Percentiles rank a stretch among this genome's conserved stretches.
phyloP scores from a whole-genome alignment of 2,329 filamentous ascomycete species.

The Cadophora sp. region DNA sequence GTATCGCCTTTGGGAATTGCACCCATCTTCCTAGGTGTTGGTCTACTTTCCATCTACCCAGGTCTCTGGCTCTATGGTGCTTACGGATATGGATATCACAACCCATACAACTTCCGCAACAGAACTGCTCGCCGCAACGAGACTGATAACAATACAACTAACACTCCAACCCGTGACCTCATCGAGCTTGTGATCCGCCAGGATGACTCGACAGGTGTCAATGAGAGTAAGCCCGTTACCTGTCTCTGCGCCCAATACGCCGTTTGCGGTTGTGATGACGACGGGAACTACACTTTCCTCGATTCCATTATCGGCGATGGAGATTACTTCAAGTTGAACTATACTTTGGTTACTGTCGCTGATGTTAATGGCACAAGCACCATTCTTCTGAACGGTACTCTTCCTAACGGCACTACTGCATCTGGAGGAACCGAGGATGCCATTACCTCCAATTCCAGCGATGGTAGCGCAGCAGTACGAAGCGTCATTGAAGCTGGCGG shows the following conservation, averaged over 20 bases:
- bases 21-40: constrained; percentile 58
- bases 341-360: constrained; percentile 65
- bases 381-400: constrained; percentile 77
- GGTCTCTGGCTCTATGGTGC: constrained; percentile 69
- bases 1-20: constrained; percentile 57
- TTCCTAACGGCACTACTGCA: constrained; percentile 71
- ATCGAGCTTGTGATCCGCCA: constrained; percentile 41
- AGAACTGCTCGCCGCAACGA: constrained; percentile 40
- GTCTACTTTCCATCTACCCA: constrained; percentile 51
- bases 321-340: constrained; percentile 64
- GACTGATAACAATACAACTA: constrained; percentile 44
- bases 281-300: constrained; percentile 64
- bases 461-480: constrained; percentile 7
- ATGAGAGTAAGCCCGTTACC: constrained; percentile 64
- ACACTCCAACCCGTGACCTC: constrained; percentile 47
- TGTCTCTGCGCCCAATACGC: constrained; percentile 64
- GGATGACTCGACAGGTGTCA: constrained; percentile 45
- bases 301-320: constrained; percentile 70
- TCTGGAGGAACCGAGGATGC: constrained; percentile 51
- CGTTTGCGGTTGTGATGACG: constrained; percentile 74
- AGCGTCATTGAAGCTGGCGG: constrained; percentile 31
- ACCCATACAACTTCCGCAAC: constrained; percentile 62
- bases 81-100: constrained; percentile 64
- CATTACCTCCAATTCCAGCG: constrained; percentile 35
- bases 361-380: constrained; percentile 67